Base-by-base conservation (phyloP, 257 asterid species). In the Euphrasia confusa region DNA sequence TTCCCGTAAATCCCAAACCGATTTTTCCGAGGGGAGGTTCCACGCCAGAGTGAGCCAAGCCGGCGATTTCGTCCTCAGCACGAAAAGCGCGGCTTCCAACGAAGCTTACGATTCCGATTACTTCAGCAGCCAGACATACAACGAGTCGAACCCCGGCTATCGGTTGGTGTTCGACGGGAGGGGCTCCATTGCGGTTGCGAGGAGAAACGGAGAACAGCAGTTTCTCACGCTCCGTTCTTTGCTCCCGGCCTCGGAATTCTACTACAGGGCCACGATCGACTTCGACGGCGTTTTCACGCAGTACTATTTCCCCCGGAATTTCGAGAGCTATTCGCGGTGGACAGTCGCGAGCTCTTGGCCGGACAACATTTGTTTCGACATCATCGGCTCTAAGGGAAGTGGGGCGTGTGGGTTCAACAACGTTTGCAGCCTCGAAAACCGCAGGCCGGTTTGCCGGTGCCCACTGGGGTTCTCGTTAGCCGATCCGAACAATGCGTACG, bases 401-500 rank as follows among this genome's bases (percentile, higher is more conserved):
- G 90, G 94, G 21, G 86, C 79, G 42, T 87, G 94, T 47, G 95
- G 90, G 2, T 87, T 68, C 45, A 84, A 87, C 64, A 82, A 40
- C 52, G 59, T 84, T 2, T 84, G 95, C 64, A 54, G 42, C 0
- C 18, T 84, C 3, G 63, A 49, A 37, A 56, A 58, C 40, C 28
- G 27, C 53, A 71, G 68, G 26, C 90, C 94, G 9, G 44, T 39
- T 28, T 87, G 95, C 64, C 55, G 33, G 2, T 84, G 93, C n/a
- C 90, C 93, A 0, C n/a, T 0, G n/a, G 86, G 83, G 54, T 87
- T 61, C 62, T 24, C 57, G 0, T 48, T 75, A 40, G 63, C 64
- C 10, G 88, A 82, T 67, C 85, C 84, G 0, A 63, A 32, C 17
- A 32, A 87, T 40, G 15, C 39, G 10, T 57, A 71, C 0, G 80